Conservation (phyloP, 2,329 filamentous ascomycete species). For the Scedosporium dehoogii region DNA sequence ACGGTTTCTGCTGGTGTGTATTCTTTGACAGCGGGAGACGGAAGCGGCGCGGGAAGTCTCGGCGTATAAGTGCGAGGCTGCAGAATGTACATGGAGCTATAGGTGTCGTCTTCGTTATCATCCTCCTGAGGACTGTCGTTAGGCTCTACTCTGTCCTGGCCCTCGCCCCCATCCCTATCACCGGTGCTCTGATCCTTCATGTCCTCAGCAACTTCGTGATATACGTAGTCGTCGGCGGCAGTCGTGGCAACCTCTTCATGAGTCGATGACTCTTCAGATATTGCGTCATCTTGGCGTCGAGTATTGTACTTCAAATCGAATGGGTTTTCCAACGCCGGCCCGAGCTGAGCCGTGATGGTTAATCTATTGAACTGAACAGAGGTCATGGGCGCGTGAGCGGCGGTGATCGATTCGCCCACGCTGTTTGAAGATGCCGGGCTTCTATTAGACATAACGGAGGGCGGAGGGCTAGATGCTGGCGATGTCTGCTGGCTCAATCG, state of each 20-base stretch:
- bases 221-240: too few relatives aligned
- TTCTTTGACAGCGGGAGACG: conserved; percentile 33
- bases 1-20: conserved; percentile 6
- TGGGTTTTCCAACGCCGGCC: not conserved
- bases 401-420: not conserved
- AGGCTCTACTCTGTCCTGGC: not conserved
- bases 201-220: not conserved
- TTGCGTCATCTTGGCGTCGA: not conserved
- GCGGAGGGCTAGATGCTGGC: not conserved
- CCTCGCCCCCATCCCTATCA: not conserved
- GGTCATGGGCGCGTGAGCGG: not conserved
- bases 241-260: not conserved
- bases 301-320: not conserved
- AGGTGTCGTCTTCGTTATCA: conserved; percentile 12
- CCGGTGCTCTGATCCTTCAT: not conserved
- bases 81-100: conserved; percentile 39
- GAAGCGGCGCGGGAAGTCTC: conserved; percentile 33
- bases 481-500: not conserved
- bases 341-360: not conserved
- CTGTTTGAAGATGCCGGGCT: conserved; percentile 2
- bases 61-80: conserved; percentile 51
- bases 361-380: not conserved
- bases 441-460: not conserved
- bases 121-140: too few relatives aligned
- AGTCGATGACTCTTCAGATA: not conserved